Evolutionary conservation across 208 protist species (phyloP), one percentile per base, ranked within the genome.

Genomic region (Trypanosoma vivax): DNA sequence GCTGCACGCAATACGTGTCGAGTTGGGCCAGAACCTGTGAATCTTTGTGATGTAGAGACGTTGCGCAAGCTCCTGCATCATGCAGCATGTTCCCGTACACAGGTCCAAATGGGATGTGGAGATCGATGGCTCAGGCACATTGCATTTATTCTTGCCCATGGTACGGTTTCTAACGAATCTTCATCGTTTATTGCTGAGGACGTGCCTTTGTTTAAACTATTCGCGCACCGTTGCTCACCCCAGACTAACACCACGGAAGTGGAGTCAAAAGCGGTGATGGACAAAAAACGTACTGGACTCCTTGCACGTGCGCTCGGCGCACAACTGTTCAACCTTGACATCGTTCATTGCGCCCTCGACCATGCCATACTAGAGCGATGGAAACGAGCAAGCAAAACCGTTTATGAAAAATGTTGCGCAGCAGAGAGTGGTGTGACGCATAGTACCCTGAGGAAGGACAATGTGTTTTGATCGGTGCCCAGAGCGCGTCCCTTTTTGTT

Each of bases 141-240:
- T 19, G 51, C 74, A 0, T 79, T 84, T 48, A 58, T 84, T n/a
- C 43, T 79, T 29, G 52, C 56, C n/a, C 58, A 64, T 23, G 47
- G 40, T 31, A 33, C 38, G 14, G 5, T 31, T 13, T 25, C 19
- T 5, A 16, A 39, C 25, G 7, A 4, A 24, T 13, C 10, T 40
- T 5, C 42, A 33, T 13, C 7, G 16, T 16, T 19, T 43, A 19
- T 18, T 37, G 33, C 13, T 37, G 10, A 13, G 33, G 10, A 37
- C 33, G 10, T 13, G 33, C 7, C n/a, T n/a, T n/a, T n/a, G n/a
- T n/a, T n/a, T n/a, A n/a, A n/a, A n/a, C n/a, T n/a, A n/a, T n/a
- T 37, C 13, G 33, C 33, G 33, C 10, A 13, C 14, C 33, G 14
- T 37, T 9, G 9, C 10, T 37, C 14, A 14, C 9, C 9, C 14